A percentile compares a stretch with the other conserved stretches of the same genome.
These are phyloP conservation scores for Kwoniella sp. DNA, from an alignment of 768 basidiomycete genomes.

Conservation along the genomic window DNA sequence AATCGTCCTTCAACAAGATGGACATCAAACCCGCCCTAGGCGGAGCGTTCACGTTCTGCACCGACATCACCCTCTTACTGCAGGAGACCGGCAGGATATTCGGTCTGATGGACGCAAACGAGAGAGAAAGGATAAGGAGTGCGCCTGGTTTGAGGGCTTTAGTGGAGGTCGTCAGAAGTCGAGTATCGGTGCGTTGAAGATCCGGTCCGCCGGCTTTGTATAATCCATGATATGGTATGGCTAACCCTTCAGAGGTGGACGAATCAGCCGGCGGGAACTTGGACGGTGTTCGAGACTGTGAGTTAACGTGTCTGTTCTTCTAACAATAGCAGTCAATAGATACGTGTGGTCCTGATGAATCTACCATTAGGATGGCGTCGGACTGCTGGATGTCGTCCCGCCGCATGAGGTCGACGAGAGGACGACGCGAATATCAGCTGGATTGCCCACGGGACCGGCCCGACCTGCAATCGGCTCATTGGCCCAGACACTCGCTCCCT, in stretches of 20 bases:
- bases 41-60: conserved; percentile 42
- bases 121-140: conserved; percentile 36
- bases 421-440: conserved; percentile 36
- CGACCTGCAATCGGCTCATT: conserved; percentile 34
- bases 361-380: conserved; percentile 37
- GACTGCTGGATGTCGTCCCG: conserved; percentile 35
- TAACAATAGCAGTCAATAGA: no score
- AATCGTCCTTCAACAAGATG: conserved; percentile 47
- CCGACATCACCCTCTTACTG: conserved; percentile 47
- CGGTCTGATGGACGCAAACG: conserved; percentile 43
- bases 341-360: background rate
- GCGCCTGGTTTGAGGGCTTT: conserved; percentile 43
- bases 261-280: conserved; percentile 38
- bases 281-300: conserved; percentile 50
- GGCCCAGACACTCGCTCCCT: conserved; percentile 32
- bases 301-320: conserved; percentile 7
- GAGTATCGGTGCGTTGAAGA: conserved; percentile 42
- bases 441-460: conserved; percentile 26
- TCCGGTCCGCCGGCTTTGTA: background rate
- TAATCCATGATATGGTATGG: background rate
- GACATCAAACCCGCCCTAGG: conserved; percentile 50
- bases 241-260: conserved; percentile 18
- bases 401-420: conserved; percentile 43
- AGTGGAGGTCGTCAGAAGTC: conserved; percentile 52
- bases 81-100: conserved; percentile 51